phyloP scores from a whole-genome alignment of 108 stramenopile species.

The Nitzschia putrida region DNA sequence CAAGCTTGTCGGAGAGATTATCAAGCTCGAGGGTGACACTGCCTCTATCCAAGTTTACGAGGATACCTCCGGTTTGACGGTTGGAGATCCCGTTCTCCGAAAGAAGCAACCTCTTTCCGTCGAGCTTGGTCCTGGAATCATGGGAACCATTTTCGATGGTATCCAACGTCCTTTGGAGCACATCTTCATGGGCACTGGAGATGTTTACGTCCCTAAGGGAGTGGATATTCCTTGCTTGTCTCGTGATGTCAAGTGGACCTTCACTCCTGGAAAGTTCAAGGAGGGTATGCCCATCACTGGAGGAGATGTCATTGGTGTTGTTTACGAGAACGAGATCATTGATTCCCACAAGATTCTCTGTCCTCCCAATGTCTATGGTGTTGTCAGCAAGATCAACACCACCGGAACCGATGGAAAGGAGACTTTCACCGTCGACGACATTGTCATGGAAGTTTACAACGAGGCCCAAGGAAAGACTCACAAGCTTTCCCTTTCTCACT shows the following conservation, averaged over 20 bases:
- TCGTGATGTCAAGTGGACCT: conserved; percentile 90
- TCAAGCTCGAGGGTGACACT: conserved; percentile 99
- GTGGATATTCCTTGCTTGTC: conserved; percentile 95
- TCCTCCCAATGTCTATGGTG: conserved; percentile 98
- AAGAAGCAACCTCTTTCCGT: conserved; percentile 96
- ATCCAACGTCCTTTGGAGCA: conserved; percentile 98
- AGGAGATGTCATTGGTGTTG: conserved; percentile 94
- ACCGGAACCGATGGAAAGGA: conserved; percentile 94
- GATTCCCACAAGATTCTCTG: conserved; percentile 96
- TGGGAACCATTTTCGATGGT: conserved; percentile 99
- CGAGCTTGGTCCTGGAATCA: conserved; percentile 99
- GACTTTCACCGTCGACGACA: conserved; percentile 89
- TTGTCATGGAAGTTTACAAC: conserved; percentile 98
- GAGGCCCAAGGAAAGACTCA: conserved; percentile 85
- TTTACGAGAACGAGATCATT: conserved; percentile 98
- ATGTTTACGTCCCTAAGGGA: conserved; percentile 97
- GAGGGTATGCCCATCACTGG: conserved; percentile 93
- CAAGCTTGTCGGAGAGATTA: conserved; percentile 99
- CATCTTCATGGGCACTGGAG: conserved; percentile 84
- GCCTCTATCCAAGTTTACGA: conserved; percentile 99
- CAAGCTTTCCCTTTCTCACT: conserved; percentile 91
- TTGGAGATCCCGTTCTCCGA: conserved; percentile 95
- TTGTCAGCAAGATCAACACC: conserved; percentile 93
- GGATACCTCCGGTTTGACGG: conserved; percentile 96
- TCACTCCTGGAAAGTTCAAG: conserved; percentile 85